These are phyloP conservation scores for Hypoxylon rubiginosum DNA, from an alignment of 2,329 filamentous ascomycete species.

Conservation along the genomic window DNA sequence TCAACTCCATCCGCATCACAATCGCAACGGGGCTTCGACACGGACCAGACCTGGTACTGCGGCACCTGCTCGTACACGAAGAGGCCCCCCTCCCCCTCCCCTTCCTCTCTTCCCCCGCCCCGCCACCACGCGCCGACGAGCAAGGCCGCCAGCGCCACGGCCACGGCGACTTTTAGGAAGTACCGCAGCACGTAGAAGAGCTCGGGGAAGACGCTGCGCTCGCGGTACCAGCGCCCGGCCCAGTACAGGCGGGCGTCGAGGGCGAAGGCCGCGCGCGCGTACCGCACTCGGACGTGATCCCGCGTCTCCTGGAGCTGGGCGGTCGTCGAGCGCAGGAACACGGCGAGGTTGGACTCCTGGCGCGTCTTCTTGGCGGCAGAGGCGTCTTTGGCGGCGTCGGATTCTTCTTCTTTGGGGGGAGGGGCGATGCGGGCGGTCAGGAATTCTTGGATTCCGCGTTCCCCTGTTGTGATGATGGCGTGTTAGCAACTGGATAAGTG, in stretches of 20 bases:
- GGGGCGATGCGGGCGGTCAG: no score
- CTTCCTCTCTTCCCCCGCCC: not conserved
- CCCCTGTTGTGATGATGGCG: not conserved
- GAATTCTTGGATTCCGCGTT: not conserved
- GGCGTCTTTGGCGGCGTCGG: not conserved
- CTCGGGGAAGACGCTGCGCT: slow-evolving; percentile 49
- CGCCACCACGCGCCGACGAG: not conserved
- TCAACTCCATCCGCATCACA: not conserved
- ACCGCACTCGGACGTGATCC: not conserved
- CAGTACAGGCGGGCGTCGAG: slow-evolving; percentile 44
- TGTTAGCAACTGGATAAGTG: no score
- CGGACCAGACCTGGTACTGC: slow-evolving; percentile 19
- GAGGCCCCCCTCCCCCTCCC: not conserved
- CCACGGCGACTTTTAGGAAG: not conserved
- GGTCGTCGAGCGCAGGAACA: not conserved
- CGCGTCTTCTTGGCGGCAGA: not conserved
- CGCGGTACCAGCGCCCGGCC: slow-evolving; percentile 58
- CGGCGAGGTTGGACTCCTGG: not conserved
- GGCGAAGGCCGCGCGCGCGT: not conserved
- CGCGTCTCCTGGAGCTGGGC: not conserved
- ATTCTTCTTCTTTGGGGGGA: no score
- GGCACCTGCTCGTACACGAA: not conserved
- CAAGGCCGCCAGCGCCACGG: not conserved
- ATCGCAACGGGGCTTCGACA: slow-evolving; percentile 8
- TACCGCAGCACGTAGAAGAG: not conserved